A percentile compares a stretch with the other conserved stretches of the same genome.
These are phyloP conservation scores for Heliamphora exappendiculata DNA, from an alignment of 148 eudicot genomes.

Conservation along the genomic window DNA sequence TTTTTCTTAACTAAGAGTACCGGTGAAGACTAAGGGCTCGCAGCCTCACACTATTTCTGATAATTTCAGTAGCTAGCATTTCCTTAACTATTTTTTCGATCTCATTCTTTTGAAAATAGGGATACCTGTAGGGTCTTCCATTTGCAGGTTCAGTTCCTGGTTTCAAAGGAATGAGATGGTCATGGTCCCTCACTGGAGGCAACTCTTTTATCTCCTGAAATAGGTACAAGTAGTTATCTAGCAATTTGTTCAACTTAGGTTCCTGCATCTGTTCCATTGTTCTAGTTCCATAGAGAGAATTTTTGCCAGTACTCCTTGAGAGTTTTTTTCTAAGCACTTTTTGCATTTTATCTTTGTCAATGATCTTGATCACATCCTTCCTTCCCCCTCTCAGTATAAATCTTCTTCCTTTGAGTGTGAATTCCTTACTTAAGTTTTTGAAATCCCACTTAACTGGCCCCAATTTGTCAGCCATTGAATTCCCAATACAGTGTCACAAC, in stretches of 20 bases:
- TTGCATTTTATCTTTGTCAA: background rate
- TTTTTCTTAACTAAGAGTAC: too few relatives aligned
- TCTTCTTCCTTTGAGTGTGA: too few relatives aligned
- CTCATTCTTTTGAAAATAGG: background rate
- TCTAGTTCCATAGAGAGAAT: too few relatives aligned
- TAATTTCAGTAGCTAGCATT: too few relatives aligned
- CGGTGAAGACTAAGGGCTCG: too few relatives aligned
- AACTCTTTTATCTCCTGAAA: background rate
- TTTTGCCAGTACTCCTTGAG: background rate
- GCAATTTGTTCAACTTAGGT: background rate
- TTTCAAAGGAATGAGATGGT: background rate
- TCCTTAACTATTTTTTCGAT: too few relatives aligned
- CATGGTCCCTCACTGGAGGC: background rate
- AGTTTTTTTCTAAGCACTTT: too few relatives aligned
- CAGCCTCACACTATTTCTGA: too few relatives aligned
- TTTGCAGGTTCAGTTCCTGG: background rate
- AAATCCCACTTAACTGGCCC: background rate
- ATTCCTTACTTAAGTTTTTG: too few relatives aligned
- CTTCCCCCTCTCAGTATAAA: too few relatives aligned
- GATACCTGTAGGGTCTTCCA: background rate
- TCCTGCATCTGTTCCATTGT: background rate
- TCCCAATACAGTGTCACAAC: background rate
- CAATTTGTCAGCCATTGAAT: background rate
- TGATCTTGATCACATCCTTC: too few relatives aligned
- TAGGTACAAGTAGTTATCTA: too few relatives aligned